These are phyloP conservation scores for Aspergillus sp. DNA, from an alignment of 2,329 filamentous ascomycete genomes.

Conservation along the genomic window DNA sequence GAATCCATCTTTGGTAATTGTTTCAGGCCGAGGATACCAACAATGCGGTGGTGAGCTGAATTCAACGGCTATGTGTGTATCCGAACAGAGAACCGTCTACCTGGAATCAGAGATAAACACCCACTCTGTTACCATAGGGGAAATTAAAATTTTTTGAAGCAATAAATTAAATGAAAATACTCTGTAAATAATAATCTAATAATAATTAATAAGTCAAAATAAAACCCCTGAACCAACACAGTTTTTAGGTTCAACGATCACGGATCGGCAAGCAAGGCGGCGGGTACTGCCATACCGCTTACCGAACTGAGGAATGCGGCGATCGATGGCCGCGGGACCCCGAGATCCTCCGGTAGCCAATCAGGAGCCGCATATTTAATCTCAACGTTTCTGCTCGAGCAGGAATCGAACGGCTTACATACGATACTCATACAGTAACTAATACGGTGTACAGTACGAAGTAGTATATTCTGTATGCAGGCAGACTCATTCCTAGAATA, in stretches of 20 bases:
- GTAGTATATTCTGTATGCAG: neutral
- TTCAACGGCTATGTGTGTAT: too few relatives aligned
- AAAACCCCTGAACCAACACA: too few relatives aligned
- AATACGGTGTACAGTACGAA: neutral
- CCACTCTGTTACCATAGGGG: too few relatives aligned
- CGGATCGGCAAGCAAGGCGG: slow-evolving; percentile 9
- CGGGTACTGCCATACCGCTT: slow-evolving; percentile 12
- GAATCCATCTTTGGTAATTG: neutral
- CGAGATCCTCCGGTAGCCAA: slow-evolving; percentile 14
- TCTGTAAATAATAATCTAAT: too few relatives aligned
- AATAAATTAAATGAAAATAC: too few relatives aligned
- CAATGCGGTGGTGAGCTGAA: too few relatives aligned
- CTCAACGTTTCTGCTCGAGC: slow-evolving; percentile 9
- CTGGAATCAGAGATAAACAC: too few relatives aligned
- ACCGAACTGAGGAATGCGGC: neutral
- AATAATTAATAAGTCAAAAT: too few relatives aligned
- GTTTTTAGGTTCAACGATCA: slow-evolving; percentile 6
- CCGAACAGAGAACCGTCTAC: too few relatives aligned
- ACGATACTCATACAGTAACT: slow-evolving; percentile 1
- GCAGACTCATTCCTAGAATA: too few relatives aligned
- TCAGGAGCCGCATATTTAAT: slow-evolving; percentile 1
- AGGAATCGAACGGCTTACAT: slow-evolving; percentile 6
- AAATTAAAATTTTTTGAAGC: too few relatives aligned
- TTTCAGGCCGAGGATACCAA: too few relatives aligned
- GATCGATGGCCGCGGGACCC: slow-evolving; percentile 4